A percentile compares a stretch with the other conserved stretches of the same genome.
phyloP scores from a whole-genome alignment of 2,329 filamentous ascomycete genomes.

The Fusarium luffae region DNA sequence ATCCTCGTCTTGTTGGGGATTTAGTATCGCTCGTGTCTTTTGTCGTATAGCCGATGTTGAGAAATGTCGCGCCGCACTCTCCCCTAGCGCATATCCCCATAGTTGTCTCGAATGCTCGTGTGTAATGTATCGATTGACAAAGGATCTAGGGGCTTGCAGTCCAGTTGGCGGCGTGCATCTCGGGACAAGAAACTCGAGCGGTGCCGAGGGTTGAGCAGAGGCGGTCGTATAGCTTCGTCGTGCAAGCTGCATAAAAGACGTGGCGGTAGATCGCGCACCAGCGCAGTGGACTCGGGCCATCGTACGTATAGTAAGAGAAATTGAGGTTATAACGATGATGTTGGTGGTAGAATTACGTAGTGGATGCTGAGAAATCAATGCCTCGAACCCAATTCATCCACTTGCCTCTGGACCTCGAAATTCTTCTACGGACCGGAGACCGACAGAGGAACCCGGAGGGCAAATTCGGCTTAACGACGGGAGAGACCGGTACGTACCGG shows the following conservation, averaged over 20 bases:
- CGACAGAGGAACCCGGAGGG: constrained; percentile 20
- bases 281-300: constrained; percentile 55
- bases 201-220: constrained; percentile 39
- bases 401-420: constrained; percentile 39
- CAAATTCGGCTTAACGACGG: constrained; percentile 30
- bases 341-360: constrained; percentile 29
- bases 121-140: not conserved
- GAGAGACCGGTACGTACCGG: constrained; percentile 23
- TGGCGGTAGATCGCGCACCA: constrained; percentile 53
- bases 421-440: constrained; percentile 39
- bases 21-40: constrained; percentile 66
- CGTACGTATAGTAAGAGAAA: not conserved
- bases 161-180: constrained; percentile 36
- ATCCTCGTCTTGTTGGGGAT: constrained; percentile 83
- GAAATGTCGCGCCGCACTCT: constrained; percentile 48
- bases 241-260: constrained; percentile 56
- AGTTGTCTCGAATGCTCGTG: not conserved
- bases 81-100: constrained; percentile 10
- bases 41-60: constrained; percentile 50
- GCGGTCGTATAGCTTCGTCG: constrained; percentile 49
- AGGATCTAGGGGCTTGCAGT: constrained; percentile 1
- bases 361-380: constrained; percentile 47
- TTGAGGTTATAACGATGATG: constrained; percentile 16
- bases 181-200: constrained; percentile 57
- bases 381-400: constrained; percentile 34